phyloP scores from a whole-genome alignment of 2,329 filamentous ascomycete species.

The Trichoderma sp. region DNA sequence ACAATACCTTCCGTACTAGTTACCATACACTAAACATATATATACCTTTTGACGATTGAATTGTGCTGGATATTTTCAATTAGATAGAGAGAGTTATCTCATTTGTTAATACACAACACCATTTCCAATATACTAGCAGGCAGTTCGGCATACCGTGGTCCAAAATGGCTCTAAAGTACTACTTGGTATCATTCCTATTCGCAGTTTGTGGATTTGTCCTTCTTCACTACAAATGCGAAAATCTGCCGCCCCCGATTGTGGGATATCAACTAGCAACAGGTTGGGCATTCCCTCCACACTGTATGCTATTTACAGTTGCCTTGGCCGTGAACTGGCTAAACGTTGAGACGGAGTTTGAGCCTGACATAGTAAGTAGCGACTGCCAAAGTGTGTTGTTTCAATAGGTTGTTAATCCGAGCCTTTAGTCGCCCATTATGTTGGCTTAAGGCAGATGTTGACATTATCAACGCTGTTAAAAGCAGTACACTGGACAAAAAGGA shows the following conservation, averaged over 20 bases:
- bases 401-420: neutral
- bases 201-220: neutral
- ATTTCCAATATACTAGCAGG: neutral
- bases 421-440: neutral
- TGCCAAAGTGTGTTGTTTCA: neutral
- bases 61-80: neutral
- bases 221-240: neutral
- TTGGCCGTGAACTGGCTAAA: neutral
- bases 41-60: neutral
- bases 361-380: neutral
- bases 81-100: neutral
- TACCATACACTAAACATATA: neutral
- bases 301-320: neutral
- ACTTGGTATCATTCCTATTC: neutral
- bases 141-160: neutral
- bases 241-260: neutral
- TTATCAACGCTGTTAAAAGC: neutral
- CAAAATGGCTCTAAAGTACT: neutral
- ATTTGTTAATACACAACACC: neutral
- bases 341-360: neutral
- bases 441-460: neutral
- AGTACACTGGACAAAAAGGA: neutral
- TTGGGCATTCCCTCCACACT: neutral
- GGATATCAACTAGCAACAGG: neutral
- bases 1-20: rapidly evolving